These are phyloP conservation scores for Letharia columbiana DNA, from an alignment of 495 filamentous ascomycete species.

Conservation along the genomic window DNA sequence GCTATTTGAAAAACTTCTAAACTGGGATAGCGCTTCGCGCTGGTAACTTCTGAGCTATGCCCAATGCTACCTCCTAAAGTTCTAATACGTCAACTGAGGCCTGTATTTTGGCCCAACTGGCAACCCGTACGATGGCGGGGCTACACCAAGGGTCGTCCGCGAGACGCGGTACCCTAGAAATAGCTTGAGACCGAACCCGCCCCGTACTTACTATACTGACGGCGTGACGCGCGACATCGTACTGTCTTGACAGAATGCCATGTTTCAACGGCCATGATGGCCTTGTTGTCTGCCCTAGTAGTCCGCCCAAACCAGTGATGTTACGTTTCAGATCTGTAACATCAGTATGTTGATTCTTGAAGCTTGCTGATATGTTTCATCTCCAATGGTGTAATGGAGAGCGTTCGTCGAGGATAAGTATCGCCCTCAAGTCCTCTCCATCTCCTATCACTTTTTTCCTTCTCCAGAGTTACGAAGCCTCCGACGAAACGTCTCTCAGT, in stretches of 20 bases:
- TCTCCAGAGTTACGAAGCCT: slow-evolving; percentile 16
- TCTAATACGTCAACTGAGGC: background rate
- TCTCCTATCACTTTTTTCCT: slow-evolving; percentile 14
- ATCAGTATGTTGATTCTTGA: background rate
- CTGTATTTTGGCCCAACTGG: background rate
- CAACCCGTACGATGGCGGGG: background rate
- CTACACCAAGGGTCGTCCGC: background rate
- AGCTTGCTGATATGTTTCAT: slow-evolving; percentile 23
- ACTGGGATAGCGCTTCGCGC: background rate
- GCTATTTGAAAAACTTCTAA: slow-evolving; percentile 11
- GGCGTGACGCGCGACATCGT: slow-evolving; percentile 27
- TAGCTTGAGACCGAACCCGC: slow-evolving; percentile 10
- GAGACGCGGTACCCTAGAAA: slow-evolving; percentile 14
- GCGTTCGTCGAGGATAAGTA: slow-evolving; percentile 26
- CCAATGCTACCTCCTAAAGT: background rate
- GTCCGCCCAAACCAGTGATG: background rate
- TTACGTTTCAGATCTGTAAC: slow-evolving; percentile 21
- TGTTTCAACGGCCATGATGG: slow-evolving; percentile 18
- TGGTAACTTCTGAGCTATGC: background rate
- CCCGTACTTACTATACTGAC: slow-evolving; percentile 19
- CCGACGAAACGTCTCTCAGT: slow-evolving; percentile 21
- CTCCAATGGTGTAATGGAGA: slow-evolving; percentile 8
- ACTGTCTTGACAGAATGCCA: slow-evolving; percentile 8
- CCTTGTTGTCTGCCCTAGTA: slow-evolving; percentile 6
- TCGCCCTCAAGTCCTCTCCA: slow-evolving; percentile 19